A percentile compares a stretch with the other conserved stretches of the same genome.
Evolutionary conservation across 129 eudicot species (phyloP).

Genomic region (Lonicera japonica): DNA sequence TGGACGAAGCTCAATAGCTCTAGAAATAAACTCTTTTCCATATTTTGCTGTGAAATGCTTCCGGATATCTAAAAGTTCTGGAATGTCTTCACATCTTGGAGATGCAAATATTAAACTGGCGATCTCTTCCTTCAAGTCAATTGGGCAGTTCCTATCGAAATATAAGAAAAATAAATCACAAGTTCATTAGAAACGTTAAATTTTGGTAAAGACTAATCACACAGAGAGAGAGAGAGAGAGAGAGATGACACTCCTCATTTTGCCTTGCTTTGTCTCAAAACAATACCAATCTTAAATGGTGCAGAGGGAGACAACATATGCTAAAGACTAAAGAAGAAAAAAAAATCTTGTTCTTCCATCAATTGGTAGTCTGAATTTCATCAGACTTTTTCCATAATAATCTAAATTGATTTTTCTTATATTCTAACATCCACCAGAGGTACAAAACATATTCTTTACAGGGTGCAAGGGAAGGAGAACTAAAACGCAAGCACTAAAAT

Average conservation of each 20-base stretch:
- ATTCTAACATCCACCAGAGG: background rate
- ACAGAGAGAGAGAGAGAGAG: no score
- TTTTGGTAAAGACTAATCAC: no score
- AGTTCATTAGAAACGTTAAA: no score
- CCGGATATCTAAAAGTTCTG: conserved; percentile 38
- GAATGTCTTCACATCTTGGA: conserved; percentile 46
- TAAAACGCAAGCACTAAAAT: background rate
- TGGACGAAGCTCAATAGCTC: conserved; percentile 81
- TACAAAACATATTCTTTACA: background rate
- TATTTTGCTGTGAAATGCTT: conserved; percentile 47
- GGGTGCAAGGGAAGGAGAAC: background rate
- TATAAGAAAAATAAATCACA: background rate
- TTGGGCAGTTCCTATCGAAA: conserved; percentile 37
- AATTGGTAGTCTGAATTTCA: no score
- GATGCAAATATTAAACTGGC: conserved; percentile 45
- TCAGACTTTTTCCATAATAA: background rate
- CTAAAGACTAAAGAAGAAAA: no score
- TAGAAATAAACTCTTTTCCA: conserved; percentile 28
- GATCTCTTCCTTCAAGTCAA: conserved; percentile 50
- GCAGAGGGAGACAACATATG: no score
- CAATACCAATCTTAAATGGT: no score
- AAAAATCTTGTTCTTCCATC: no score
- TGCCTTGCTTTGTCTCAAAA: no score
- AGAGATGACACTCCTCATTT: no score
- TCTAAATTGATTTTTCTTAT: background rate